Conservation (phyloP, 345 rosid species). For the Eucalyptus pauciflora region DNA sequence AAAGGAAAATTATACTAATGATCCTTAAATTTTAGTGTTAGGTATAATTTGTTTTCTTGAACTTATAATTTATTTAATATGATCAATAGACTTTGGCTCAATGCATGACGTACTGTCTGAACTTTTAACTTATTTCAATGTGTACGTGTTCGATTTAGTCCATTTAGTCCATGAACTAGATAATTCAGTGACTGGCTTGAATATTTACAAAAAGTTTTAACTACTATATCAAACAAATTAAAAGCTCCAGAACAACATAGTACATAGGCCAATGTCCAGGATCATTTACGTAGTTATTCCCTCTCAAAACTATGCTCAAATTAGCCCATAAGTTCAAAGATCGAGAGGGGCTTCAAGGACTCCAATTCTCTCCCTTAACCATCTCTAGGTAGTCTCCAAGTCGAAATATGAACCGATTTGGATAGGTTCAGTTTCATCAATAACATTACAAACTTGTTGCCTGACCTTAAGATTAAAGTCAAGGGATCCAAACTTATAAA, state of each 20-base stretch:
- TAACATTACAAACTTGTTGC: neutral
- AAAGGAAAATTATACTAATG: no score
- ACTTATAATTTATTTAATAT: no score
- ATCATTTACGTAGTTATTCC: neutral
- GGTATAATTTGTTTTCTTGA: neutral
- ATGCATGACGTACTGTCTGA: rapidly evolving
- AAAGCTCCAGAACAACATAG: neutral
- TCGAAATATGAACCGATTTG: neutral
- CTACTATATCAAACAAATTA: no score
- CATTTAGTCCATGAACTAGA: neutral
- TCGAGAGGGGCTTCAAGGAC: neutral
- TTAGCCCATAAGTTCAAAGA: neutral
- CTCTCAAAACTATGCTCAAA: neutral
- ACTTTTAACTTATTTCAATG: no score
- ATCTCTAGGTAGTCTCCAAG: neutral
- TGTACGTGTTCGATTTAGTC: neutral
- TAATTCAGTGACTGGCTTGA: neutral
- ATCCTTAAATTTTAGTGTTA: no score
- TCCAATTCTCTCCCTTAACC: neutral
- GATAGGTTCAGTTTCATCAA: neutral
- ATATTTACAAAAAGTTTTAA: no score
- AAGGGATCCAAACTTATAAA: neutral
- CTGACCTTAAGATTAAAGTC: neutral
- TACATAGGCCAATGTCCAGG: neutral
- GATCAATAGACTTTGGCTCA: no score